Evolutionary conservation across 2,329 filamentous ascomycete species (phyloP), one percentile per base, ranked within the genome.

Genomic region (Trichoderma harzianum): DNA sequence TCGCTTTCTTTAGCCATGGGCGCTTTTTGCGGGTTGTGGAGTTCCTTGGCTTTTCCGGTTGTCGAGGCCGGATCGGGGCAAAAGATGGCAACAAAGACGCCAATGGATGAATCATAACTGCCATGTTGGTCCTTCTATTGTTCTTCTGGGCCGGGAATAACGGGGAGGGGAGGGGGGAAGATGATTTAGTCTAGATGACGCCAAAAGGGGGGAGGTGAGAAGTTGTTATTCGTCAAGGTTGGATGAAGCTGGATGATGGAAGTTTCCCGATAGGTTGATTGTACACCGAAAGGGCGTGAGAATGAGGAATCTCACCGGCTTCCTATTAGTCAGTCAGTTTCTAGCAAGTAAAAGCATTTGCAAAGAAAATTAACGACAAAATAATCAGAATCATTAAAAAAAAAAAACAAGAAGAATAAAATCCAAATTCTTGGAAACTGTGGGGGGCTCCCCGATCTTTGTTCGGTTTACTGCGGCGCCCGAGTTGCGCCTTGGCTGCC

Each of bases 401-500:
- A 1, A 0, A 34, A 16, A 36, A 36, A 36, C 14, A 36, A 36
- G 34, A 21, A 16, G 47, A 36, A 30, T 55, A 53, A 24, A 53
- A 14, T 24, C 21, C 47, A 53, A 53, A 14, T 53, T 14, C 47
- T 53, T 53, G 47, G 47, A 21, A 53, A 53, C 47, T 53, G 47
- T 53, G 47, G 30, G 51, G 47, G 63, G 63, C 63, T 39, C 47
- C 43, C 32, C 30, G 63, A 36, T 66, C 34, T 66, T 21, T 53
- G 43, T 39, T 58, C 36, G 58, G 26, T 34, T 43, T 69, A 61
- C 34, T 28, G 36, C 36, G 36, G 55, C 65, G 65, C 55, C 65
- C 36, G 65, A 28, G 39, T 62, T 74, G 73, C 62, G 72, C 57
- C 73, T 74, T 74, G 73, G 74, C 74, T 75, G 57, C 73, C 73